phyloP scores from a whole-genome alignment of 805 yeast species.

The Sugiyamaella mastotermitis region DNA sequence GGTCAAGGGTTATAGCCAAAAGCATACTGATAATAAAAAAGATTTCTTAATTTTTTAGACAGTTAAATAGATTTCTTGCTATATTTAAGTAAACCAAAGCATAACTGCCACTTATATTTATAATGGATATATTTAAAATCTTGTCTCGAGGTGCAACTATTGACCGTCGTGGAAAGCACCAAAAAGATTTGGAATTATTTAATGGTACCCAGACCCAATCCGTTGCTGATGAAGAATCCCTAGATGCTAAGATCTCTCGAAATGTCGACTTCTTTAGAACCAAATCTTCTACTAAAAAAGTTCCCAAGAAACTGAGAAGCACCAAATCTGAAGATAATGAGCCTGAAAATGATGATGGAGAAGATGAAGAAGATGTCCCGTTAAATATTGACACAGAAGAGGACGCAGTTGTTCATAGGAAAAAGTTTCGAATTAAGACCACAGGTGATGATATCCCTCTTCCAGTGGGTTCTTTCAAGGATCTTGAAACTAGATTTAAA shows the following conservation, averaged over 20 bases:
- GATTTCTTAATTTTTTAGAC: too few relatives aligned
- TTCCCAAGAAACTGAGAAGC: conserved; percentile 26
- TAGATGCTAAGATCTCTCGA: conserved; percentile 49
- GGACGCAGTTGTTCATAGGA: conserved; percentile 60
- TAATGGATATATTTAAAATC: conserved; percentile 88
- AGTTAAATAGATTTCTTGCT: too few relatives aligned
- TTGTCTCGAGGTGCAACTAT: conserved; percentile 81
- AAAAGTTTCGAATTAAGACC: conserved; percentile 58
- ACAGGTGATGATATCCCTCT: conserved; percentile 83
- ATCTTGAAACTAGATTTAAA: conserved; percentile 61
- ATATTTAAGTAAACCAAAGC: too few relatives aligned
- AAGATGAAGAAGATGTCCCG: conserved; percentile 31
- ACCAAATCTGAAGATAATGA: neutral
- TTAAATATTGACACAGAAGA: conserved; percentile 44
- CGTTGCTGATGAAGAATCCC: conserved; percentile 34
- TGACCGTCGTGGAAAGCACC: conserved; percentile 47
- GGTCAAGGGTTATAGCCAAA: too few relatives aligned
- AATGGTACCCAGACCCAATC: conserved; percentile 19
- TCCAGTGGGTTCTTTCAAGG: conserved; percentile 86
- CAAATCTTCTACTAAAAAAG: conserved; percentile 31
- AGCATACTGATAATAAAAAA: too few relatives aligned
- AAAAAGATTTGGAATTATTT: conserved; percentile 27
- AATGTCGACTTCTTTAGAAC: conserved; percentile 83
- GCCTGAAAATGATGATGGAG: conserved; percentile 20
- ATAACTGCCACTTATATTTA: too few relatives aligned